Conservation (phyloP, 2,329 filamentous ascomycete genomes). For the Trichoderma atrobrunneum region DNA sequence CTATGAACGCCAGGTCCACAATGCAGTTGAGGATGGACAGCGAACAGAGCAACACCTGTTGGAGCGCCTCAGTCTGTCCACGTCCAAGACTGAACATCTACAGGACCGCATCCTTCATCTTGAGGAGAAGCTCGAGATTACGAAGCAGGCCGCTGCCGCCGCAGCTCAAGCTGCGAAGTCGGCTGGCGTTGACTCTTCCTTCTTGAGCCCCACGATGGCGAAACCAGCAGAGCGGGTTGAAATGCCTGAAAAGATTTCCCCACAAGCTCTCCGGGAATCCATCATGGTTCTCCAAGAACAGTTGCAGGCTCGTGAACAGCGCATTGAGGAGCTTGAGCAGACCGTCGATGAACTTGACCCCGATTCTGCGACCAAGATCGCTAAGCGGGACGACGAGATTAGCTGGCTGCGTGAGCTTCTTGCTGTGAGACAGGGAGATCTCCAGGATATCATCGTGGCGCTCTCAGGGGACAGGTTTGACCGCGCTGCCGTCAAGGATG, state of each 20-base stretch:
- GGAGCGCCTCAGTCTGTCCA: conserved; percentile 76
- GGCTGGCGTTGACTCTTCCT: conserved; percentile 43
- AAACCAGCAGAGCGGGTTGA: conserved; percentile 40
- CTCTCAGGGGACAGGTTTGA: conserved; percentile 75
- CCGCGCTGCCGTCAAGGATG: conserved; percentile 76
- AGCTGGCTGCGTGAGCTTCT: conserved; percentile 92
- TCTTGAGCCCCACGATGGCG: conserved; percentile 24
- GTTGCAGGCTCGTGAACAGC: conserved; percentile 86
- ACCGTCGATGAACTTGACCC: conserved; percentile 67
- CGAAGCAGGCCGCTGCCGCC: conserved; percentile 80
- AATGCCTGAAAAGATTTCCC: conserved; percentile 82
- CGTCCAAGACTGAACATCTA: conserved; percentile 80
- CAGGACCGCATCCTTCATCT: conserved; percentile 82
- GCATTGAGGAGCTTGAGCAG: conserved; percentile 82
- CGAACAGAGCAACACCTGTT: conserved; percentile 75
- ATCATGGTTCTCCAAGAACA: conserved; percentile 97
- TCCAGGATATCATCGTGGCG: conserved; percentile 84
- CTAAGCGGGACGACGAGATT: conserved; percentile 91
- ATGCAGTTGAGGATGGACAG: conserved; percentile 76
- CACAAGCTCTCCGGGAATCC: conserved; percentile 90
- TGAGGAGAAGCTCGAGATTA: conserved; percentile 87
- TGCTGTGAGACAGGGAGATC: conserved; percentile 82
- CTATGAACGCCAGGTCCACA: conserved; percentile 70
- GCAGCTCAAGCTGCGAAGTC: conserved; percentile 73
- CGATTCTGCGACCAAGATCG: conserved; percentile 76